Evolutionary conservation across 805 yeast genomes (phyloP), one percentile per base, ranked within the genome.

Genomic region (Wickerhamomyces tratensis): DNA sequence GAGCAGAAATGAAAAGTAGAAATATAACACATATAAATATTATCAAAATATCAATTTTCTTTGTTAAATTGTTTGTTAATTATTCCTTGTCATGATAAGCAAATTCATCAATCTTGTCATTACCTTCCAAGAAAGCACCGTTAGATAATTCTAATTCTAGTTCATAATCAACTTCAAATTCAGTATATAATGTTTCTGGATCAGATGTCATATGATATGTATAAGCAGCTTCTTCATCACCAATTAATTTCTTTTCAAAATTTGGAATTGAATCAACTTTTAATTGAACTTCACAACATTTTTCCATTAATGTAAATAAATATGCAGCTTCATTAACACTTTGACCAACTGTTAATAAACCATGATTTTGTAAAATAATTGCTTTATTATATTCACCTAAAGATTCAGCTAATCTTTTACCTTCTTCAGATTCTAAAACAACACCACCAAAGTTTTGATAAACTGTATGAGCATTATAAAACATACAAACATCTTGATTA

Each of bases 301-400:
- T 69, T 56, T 82, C 89, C 76, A 81, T 68, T 41, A 78, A 57
- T 1, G 78, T 68, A 61, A 74, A 82, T 44, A 79, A 56, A 55
- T 74, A 76, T 3, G 86, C 86, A 10, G 89, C 88, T 61, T 80
- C 88, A 53, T 80, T 88, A 11, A 82, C 79, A 6, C 86, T 81
- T 35, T 61, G 48, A 26, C 89, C 91, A 6, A 77, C 82, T 2
- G 88, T 82, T 50, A 82, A 58, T 33, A 82, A 67, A 29, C 91
- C 89, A 57, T 82, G 91, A 65, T 82, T 82, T 57, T 75, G 82
- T 49, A 82, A 63, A 48, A 82, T 78, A 39, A 77, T 69, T 15
- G 71, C 77, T 48, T 73, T 72, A 43, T 71, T 63, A 31, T 31
- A 31, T 33, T 63, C 51, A 7, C 86, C 86, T 30, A 79, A 59